Evolutionary conservation across 345 rosid genomes (phyloP).

Genomic region (Eucalyptus albens): DNA sequence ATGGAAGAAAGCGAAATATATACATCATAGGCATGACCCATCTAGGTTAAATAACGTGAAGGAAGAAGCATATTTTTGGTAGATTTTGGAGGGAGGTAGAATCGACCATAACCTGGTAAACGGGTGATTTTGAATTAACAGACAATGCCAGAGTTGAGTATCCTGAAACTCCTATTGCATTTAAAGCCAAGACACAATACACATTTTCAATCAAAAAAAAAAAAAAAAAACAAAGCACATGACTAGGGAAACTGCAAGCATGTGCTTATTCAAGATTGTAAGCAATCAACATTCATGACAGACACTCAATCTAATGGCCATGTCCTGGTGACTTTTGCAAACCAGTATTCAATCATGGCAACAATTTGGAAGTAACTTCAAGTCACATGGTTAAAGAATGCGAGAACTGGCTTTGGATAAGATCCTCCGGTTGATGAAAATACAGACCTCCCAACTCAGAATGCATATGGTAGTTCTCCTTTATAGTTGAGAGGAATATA

Average conservation of each 20-base stretch:
- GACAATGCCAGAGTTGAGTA: neutral
- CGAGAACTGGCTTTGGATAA: neutral
- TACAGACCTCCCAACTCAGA: neutral
- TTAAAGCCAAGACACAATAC: neutral
- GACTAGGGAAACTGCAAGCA: neutral
- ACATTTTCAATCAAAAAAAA: neutral
- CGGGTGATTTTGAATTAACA: neutral
- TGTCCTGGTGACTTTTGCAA: neutral
- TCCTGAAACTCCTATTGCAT: neutral
- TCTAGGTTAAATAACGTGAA: neutral
- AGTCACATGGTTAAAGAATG: neutral
- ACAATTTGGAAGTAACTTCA: neutral
- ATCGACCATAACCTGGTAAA: neutral
- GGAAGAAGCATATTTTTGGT: neutral
- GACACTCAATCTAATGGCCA: neutral
- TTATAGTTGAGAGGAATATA: neutral
- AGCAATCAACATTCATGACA: neutral
- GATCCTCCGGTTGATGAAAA: neutral
- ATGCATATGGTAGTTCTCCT: neutral
- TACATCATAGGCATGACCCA: neutral
- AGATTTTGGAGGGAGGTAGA: neutral
- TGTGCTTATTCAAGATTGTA: neutral
- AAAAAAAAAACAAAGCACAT: neutral
- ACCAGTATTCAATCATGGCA: neutral
- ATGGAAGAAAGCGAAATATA: neutral